Evolutionary conservation across 1,284 basidiomycete genomes (phyloP), one percentile per base, ranked within the genome.

Genomic region (Leccinum subrobustum): DNA sequence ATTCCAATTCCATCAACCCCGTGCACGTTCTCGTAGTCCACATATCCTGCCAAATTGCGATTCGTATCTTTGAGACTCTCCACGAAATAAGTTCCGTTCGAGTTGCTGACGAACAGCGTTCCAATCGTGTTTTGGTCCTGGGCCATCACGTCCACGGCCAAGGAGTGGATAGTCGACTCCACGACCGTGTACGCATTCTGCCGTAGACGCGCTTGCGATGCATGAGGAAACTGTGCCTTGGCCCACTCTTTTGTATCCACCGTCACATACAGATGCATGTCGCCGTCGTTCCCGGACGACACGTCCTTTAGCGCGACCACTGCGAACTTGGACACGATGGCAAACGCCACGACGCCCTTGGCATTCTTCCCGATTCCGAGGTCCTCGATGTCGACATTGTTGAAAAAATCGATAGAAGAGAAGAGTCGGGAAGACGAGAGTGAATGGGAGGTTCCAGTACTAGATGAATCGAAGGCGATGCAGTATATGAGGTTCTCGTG

Each of bases 171-270:
- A 2, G 95, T 96, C 14, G 88, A 91, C 74, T 98, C 95, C 60
- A 99, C 92, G 64, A 99, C 89, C 0, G 96, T 99, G 74, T 99
- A 98, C 8, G 92, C 93, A 70, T 95, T 95, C 75, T 96, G 93
- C 6, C 86, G 83, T 3, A 96, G 81, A 48, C 84, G 82, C 4
- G 92, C 89, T 8, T 87, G 88, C 0, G 86, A 86, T 3, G 92
- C 91, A 67, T 95, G 93, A 4, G 94, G 94, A 78, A 96, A 96
- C 58, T 85, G 84, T 4, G 89, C 92, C 66, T 87, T 85, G 2
- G 89, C 88, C 94, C 94, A 97, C 3, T 80, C 83, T 65, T 84
- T 80, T 6, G 91, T 89, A 73, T 97, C 91, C 4, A 92, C 81
- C 0, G 91, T 86, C 39, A 96, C 92, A 68, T 93, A 96, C 4